Conservation (phyloP, 2,329 filamentous ascomycete genomes). For the Orbilia brochopaga region DNA sequence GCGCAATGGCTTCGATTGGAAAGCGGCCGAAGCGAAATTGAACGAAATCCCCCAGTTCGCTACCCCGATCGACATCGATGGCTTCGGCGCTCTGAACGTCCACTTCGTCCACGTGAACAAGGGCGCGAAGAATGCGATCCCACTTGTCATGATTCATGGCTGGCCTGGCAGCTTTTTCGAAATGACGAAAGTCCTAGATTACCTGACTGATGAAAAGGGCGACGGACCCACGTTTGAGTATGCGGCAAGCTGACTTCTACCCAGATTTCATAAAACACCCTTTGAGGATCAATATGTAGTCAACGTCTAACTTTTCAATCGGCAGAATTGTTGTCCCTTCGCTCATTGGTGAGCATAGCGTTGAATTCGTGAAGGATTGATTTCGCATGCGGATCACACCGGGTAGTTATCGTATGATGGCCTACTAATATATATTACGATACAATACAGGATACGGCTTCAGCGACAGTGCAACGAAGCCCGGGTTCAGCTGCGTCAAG, state of each 20-base stretch:
- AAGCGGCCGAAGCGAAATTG: slow-evolving; percentile 65
- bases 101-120: slow-evolving; percentile 70
- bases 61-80: slow-evolving; percentile 64
- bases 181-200: slow-evolving; percentile 67
- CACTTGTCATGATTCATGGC: slow-evolving; percentile 72
- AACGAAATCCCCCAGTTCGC: slow-evolving; percentile 69
- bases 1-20: slow-evolving; percentile 66
- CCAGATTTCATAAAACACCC: not conserved
- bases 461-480: slow-evolving; percentile 30
- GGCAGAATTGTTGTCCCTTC: slow-evolving; percentile 34
- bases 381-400: no score
- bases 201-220: slow-evolving; percentile 4
- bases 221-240: slow-evolving; percentile 30
- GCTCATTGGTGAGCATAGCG: slow-evolving; percentile 20
- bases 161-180: slow-evolving; percentile 75
- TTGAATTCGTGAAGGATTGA: not conserved
- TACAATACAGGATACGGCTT: slow-evolving; percentile 30
- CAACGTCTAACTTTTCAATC: not conserved
- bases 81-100: slow-evolving; percentile 67
- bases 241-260: not conserved
- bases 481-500: slow-evolving; percentile 52
- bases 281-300: not conserved
- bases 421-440: not conserved
- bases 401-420: no score
- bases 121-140: slow-evolving; percentile 64